Conservation (phyloP, 331 rosid species). For the Arachis monticola region DNA sequence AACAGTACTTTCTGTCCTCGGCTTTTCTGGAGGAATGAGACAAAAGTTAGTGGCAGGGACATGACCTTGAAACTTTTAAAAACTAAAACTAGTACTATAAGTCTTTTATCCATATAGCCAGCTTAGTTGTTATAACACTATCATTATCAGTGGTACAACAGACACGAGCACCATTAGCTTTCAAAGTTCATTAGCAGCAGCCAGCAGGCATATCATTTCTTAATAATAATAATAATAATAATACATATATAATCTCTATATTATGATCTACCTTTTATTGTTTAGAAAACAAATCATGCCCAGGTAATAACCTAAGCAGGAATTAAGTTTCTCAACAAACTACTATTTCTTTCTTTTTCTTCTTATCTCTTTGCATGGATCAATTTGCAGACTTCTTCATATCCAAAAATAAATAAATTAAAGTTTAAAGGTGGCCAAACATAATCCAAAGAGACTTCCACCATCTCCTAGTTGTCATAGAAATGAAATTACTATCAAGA, state of each 20-base stretch:
- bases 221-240: neutral
- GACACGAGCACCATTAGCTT: neutral
- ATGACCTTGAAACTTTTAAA: too few relatives aligned
- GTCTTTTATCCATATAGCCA: too few relatives aligned
- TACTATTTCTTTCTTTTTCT: too few relatives aligned
- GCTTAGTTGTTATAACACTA: neutral
- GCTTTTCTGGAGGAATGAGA: constrained; percentile 53
- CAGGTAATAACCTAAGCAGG: neutral
- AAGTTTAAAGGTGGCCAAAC: constrained; percentile 12
- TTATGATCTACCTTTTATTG: constrained; percentile 6
- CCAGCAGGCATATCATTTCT: neutral
- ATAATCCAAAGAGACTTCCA: constrained; percentile 13
- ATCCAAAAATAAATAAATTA: neutral
- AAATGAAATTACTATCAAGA: neutral
- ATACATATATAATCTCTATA: constrained; percentile 1
- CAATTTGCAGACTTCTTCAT: constrained; percentile 15
- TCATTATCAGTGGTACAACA: constrained; percentile 1
- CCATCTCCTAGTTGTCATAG: constrained; percentile 21
- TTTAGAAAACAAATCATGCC: constrained; percentile 5
- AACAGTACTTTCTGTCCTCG: constrained; percentile 46
- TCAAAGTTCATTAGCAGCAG: neutral
- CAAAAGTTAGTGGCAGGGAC: neutral
- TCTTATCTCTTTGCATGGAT: constrained; percentile 1
- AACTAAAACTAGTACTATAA: too few relatives aligned
- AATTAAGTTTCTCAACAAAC: constrained; percentile 26